A percentile compares a stretch with the other conserved stretches of the same genome.
phyloP scores from a whole-genome alignment of 176 grass and related monocot genomes.

The Ensete glaucum region DNA sequence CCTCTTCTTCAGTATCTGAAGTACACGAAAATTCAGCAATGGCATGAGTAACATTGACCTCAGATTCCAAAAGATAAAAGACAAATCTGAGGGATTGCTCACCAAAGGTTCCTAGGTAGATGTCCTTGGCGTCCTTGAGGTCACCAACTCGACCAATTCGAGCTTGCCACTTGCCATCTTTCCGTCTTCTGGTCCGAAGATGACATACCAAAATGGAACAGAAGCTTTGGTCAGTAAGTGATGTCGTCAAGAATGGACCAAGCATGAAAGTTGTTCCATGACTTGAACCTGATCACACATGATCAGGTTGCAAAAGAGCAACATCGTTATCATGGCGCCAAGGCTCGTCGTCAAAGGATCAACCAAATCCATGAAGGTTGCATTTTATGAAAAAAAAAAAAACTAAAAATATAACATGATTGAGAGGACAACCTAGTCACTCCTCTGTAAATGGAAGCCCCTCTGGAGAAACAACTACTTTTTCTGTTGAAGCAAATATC shows the following conservation, averaged over 20 bases:
- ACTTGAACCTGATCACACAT: too few relatives aligned
- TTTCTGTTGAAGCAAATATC: conserved; percentile 30
- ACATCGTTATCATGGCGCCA: too few relatives aligned
- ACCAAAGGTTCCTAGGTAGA: conserved; percentile 97
- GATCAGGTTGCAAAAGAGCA: too few relatives aligned
- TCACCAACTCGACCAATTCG: conserved; percentile 87
- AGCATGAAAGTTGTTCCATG: too few relatives aligned
- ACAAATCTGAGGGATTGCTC: conserved; percentile 3
- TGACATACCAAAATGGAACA: neutral
- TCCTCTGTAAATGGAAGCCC: conserved; percentile 93
- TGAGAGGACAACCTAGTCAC: conserved; percentile 69
- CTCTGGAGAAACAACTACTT: conserved; percentile 98
- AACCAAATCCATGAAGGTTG: too few relatives aligned
- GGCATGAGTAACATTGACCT: too few relatives aligned
- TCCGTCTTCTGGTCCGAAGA: conserved; percentile 44
- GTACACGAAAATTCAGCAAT: neutral
- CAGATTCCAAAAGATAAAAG: neutral
- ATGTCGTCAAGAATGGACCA: neutral
- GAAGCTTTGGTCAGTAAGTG: neutral
- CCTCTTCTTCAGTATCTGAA: conserved; percentile 93
- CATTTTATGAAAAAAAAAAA: too few relatives aligned
- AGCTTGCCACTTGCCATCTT: conserved; percentile 97
- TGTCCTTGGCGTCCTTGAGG: conserved; percentile 56
- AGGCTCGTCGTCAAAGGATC: too few relatives aligned
- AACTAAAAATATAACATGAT: conserved; percentile 11